Conservation (phyloP, 345 rosid genomes). For the Sisymbrium irio region DNA sequence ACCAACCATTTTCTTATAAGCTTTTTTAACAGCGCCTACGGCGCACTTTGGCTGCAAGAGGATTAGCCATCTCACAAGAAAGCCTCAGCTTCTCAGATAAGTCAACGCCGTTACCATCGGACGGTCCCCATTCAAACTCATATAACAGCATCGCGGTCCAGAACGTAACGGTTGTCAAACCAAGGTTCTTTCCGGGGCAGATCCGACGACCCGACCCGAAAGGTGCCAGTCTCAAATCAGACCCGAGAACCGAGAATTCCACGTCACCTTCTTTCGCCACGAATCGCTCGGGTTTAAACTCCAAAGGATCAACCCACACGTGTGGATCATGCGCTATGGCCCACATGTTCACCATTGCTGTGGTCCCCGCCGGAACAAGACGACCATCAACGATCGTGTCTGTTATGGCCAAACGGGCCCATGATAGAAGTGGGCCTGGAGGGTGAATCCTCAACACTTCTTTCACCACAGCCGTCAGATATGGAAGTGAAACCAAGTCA, state of each 20-base stretch:
- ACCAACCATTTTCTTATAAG: neutral
- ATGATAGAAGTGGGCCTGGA: slow-evolving; percentile 91
- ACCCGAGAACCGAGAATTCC: slow-evolving; percentile 73
- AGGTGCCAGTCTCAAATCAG: slow-evolving; percentile 82
- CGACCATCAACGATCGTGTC: slow-evolving; percentile 72
- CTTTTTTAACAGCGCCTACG: slow-evolving; percentile 36
- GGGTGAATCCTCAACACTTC: slow-evolving; percentile 86
- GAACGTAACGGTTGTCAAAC: slow-evolving; percentile 57
- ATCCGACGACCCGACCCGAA: slow-evolving; percentile 84
- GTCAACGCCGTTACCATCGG: slow-evolving; percentile 44
- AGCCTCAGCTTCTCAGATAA: slow-evolving; percentile 65
- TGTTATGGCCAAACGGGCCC: slow-evolving; percentile 83
- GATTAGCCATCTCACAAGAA: slow-evolving; percentile 83
- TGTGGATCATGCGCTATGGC: slow-evolving; percentile 79
- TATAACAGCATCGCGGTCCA: slow-evolving; percentile 74
- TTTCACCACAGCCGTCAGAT: slow-evolving; percentile 73
- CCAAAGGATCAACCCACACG: slow-evolving; percentile 65
- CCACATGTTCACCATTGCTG: slow-evolving; percentile 98
- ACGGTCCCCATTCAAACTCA: slow-evolving; percentile 60
- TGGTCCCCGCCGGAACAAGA: slow-evolving; percentile 83
- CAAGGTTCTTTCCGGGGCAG: slow-evolving; percentile 80
- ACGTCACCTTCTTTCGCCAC: slow-evolving; percentile 36
- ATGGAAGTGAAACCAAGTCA: slow-evolving; percentile 43
- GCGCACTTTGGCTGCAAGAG: slow-evolving; percentile 45
- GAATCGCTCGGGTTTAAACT: slow-evolving; percentile 69